These are phyloP conservation scores for Pneumocystis wakefieldiae DNA, from an alignment of 1,139 yeast species.

Conservation along the genomic window DNA sequence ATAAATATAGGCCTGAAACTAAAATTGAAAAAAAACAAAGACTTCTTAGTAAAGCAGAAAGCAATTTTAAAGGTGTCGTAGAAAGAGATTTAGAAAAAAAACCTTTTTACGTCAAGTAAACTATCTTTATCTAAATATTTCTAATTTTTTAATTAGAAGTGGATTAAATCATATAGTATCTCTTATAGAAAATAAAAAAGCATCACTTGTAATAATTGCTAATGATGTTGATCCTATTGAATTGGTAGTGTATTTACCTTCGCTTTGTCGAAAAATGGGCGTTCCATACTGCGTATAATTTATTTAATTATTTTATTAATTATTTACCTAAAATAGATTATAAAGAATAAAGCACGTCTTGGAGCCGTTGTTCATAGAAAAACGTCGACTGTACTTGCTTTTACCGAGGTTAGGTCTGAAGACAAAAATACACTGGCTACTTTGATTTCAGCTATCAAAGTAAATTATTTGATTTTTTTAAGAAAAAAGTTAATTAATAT, in stretches of 20 bases:
- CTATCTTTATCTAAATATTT: constrained; percentile 30
- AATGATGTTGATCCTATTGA: constrained; percentile 98
- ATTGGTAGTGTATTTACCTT: constrained; percentile 88
- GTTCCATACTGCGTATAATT: constrained; percentile 49
- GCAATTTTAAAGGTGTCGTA: constrained; percentile 93
- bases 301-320: not conserved
- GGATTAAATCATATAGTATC: constrained; percentile 88
- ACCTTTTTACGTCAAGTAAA: constrained; percentile 89
- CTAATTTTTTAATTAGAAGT: not conserved
- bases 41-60: constrained; percentile 96
- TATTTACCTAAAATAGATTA: constrained; percentile 40
- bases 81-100: constrained; percentile 90
- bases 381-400: constrained; percentile 92
- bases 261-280: constrained; percentile 98
- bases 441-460: constrained; percentile 78
- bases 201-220: constrained; percentile 90
- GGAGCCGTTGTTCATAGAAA: constrained; percentile 95
- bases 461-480: not conserved
- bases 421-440: constrained; percentile 91
- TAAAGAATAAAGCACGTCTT: constrained; percentile 97
- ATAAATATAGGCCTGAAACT: constrained; percentile 98
- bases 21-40: constrained; percentile 95
- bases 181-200: constrained; percentile 93
- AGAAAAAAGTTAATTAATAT: not conserved
- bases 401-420: constrained; percentile 84